phyloP scores from a whole-genome alignment of 2,329 filamentous ascomycete genomes.

The Botryosphaeria agaves region DNA sequence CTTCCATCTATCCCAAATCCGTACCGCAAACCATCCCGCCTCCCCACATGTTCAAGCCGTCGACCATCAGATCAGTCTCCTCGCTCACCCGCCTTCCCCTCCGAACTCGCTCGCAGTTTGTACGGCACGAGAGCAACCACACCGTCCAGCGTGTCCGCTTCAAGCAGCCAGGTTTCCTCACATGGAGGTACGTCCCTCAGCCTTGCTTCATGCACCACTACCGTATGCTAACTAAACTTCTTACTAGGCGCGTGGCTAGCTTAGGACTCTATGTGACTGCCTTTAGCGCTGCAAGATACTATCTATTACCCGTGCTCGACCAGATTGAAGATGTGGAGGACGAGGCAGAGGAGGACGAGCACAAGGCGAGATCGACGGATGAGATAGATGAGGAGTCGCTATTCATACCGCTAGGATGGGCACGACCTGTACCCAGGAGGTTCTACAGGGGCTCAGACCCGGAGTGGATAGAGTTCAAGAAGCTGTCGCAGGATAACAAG shows the following conservation, averaged over 20 bases:
- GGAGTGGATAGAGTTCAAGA: conserved; percentile 34
- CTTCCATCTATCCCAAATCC: not conserved
- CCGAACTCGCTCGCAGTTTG: conserved; percentile 1
- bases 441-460: conserved; percentile 34
- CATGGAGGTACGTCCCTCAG: conserved; percentile 10
- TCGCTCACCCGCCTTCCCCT: conserved; percentile 8
- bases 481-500: conserved; percentile 23
- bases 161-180: conserved; percentile 17
- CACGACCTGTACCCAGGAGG: conserved; percentile 20
- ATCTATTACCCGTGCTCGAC: not conserved
- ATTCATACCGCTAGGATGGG: conserved; percentile 32
- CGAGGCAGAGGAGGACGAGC: conserved; percentile 2
- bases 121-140: conserved; percentile 3
- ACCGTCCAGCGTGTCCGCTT: conserved; percentile 22
- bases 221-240: not conserved
- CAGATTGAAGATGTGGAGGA: conserved; percentile 12
- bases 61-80: conserved; percentile 18
- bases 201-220: conserved; percentile 7
- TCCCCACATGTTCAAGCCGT: conserved; percentile 19
- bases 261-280: too few relatives aligned
- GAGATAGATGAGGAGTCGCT: conserved; percentile 16
- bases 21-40: conserved; percentile 1
- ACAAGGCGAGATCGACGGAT: not conserved
- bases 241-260: too few relatives aligned
- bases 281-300: too few relatives aligned